Evolutionary conservation across 192 early-diverging fungal species (phyloP).

Genomic region (Coemansia sp.): DNA sequence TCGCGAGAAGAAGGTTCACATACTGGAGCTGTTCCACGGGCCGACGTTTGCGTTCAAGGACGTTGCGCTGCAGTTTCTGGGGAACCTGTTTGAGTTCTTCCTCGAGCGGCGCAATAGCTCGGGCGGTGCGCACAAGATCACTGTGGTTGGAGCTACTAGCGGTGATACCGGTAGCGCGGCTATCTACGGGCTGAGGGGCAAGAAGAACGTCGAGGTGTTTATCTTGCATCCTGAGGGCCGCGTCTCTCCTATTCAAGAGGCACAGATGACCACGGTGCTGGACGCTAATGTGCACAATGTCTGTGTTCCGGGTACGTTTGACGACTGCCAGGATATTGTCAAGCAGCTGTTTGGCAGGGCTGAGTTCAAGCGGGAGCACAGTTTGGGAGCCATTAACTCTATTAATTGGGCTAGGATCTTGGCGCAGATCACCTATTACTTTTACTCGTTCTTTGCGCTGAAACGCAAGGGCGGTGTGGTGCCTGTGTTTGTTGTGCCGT

Average conservation of each 20-base stretch:
- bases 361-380: constrained; percentile 70
- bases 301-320: constrained; percentile 92
- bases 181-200: constrained; percentile 92
- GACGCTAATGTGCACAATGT: constrained; percentile 93
- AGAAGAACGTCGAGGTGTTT: constrained; percentile 90
- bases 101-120: constrained; percentile 59
- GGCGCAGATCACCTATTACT: constrained; percentile 95
- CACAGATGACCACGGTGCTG: constrained; percentile 96
- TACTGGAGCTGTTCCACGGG: constrained; percentile 94
- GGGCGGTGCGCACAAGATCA: constrained; percentile 58
- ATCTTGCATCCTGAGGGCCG: constrained; percentile 89
- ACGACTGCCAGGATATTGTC: constrained; percentile 96
- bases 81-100: constrained; percentile 98
- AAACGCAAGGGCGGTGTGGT: constrained; percentile 25
- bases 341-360: constrained; percentile 83
- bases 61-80: constrained; percentile 93
- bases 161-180: constrained; percentile 98
- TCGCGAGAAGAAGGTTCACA: constrained; percentile 17
- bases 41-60: constrained; percentile 99
- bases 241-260: constrained; percentile 93
- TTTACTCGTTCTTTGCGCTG: constrained; percentile 82
- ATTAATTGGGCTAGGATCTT: constrained; percentile 99
- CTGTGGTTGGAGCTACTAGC: constrained; percentile 92
- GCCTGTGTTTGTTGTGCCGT: constrained; percentile 80
- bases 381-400: constrained; percentile 94